Evolutionary conservation across 2,329 filamentous ascomycete genomes (phyloP).

Genomic region (Biscogniauxia sp.): DNA sequence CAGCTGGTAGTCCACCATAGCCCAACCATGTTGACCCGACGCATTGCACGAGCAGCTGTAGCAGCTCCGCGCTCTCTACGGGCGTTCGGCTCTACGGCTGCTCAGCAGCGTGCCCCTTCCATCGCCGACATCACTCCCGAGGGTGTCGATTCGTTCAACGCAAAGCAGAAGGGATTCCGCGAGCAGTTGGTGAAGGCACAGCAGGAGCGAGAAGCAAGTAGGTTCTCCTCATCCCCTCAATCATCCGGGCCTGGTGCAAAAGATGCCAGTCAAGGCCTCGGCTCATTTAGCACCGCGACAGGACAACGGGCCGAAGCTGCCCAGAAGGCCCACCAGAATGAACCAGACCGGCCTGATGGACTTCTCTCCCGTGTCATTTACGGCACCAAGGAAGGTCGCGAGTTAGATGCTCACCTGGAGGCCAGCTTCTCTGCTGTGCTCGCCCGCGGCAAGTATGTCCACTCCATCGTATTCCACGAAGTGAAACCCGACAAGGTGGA

Average conservation of each 20-base stretch:
- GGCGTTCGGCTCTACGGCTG: conserved; percentile 56
- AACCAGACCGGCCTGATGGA: conserved; percentile 64
- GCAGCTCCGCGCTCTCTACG: conserved; percentile 50
- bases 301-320: conserved; percentile 54
- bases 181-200: conserved; percentile 74
- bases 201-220: conserved; percentile 85
- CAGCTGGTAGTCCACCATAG: not conserved
- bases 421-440: conserved; percentile 93
- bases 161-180: conserved; percentile 83
- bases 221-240: conserved; percentile 38
- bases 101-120: conserved; percentile 60
- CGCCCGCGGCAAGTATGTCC: conserved; percentile 95
- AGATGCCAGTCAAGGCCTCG: conserved; percentile 49
- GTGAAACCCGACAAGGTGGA: conserved; percentile 95
- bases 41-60: conserved; percentile 47
- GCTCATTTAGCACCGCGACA: conserved; percentile 61
- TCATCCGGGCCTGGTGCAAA: conserved; percentile 42
- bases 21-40: conserved; percentile 49
- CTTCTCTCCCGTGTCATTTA: conserved; percentile 88
- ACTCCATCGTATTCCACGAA: conserved; percentile 94
- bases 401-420: conserved; percentile 94
- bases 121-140: conserved; percentile 79
- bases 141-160: conserved; percentile 72
- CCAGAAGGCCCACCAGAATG: conserved; percentile 42
- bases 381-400: conserved; percentile 90